Evolutionary conservation across 75 land plant genomes (phyloP).

Genomic region (Selaginella tamariscina): DNA sequence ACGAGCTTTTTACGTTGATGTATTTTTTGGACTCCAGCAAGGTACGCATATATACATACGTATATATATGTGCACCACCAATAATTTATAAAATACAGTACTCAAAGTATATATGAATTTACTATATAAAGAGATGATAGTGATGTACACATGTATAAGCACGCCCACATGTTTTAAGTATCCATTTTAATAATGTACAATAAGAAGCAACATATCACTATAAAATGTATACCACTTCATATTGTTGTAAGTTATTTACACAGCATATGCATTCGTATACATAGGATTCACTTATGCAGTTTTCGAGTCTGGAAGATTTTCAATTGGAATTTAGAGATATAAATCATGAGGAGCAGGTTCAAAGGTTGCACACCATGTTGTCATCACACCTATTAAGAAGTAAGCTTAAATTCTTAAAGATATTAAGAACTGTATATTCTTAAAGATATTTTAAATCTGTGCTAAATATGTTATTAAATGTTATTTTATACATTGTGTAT

Average conservation of each 20-base stretch:
- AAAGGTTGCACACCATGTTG: slow-evolving; percentile 79
- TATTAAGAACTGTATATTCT: not conserved
- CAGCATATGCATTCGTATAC: not conserved
- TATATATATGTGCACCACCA: too few species aligned
- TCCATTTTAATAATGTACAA: too few species aligned
- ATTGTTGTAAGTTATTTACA: not conserved
- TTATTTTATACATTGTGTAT: too few species aligned
- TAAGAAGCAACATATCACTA: too few species aligned
- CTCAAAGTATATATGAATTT: too few species aligned
- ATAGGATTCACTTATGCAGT: too few species aligned
- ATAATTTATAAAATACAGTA: too few species aligned
- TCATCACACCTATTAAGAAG: slow-evolving; percentile 92
- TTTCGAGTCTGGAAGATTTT: slow-evolving; percentile 83
- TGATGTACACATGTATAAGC: too few species aligned
- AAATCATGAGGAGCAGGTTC: slow-evolving; percentile 92
- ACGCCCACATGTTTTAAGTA: too few species aligned
- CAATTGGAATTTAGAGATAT: slow-evolving; percentile 90
- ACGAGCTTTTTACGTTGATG: slow-evolving; percentile 98
- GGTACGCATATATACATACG: slow-evolving; percentile 40
- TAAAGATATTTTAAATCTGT: not conserved
- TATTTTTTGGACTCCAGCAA: slow-evolving; percentile 96
- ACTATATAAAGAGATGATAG: too few species aligned
- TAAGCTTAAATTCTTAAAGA: slow-evolving; percentile 32
- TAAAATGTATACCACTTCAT: too few species aligned
- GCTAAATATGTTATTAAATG: too few species aligned